Percentiles rank a stretch among this genome's conserved stretches.
These are phyloP conservation scores for Exophiala bonariae DNA, from an alignment of 2,329 filamentous ascomycete genomes.

Conservation along the genomic window DNA sequence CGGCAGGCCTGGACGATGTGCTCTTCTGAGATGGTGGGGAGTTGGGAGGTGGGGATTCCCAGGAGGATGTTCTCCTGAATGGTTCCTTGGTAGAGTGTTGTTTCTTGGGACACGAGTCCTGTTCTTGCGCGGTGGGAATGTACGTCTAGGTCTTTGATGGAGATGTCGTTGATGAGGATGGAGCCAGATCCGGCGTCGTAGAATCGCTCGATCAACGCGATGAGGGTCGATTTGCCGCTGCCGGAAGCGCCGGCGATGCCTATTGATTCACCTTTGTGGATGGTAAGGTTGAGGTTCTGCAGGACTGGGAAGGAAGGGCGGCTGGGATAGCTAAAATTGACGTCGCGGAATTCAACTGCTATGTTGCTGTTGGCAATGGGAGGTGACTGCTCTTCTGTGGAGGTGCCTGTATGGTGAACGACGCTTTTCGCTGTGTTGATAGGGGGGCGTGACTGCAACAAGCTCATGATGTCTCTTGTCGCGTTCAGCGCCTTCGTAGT, in stretches of 20 bases:
- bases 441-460: constrained; percentile 78
- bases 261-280: constrained; percentile 31
- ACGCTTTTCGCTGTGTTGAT: constrained; percentile 45
- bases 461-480: constrained; percentile 72
- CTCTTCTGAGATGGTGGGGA: constrained; percentile 67
- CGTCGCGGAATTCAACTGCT: constrained; percentile 77
- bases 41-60: constrained; percentile 62
- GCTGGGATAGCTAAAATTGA: constrained; percentile 90
- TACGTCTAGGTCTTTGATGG: constrained; percentile 76
- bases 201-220: constrained; percentile 87
- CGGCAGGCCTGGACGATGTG: constrained; percentile 74
- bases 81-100: constrained; percentile 86
- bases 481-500: constrained; percentile 89
- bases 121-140: constrained; percentile 80
- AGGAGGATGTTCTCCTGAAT: constrained; percentile 87
- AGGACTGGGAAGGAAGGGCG: constrained; percentile 87
- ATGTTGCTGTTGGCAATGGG: constrained; percentile 64
- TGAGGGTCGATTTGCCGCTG: constrained; percentile 90
- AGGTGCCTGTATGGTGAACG: too few relatives aligned
- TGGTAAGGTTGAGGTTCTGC: constrained; percentile 64
- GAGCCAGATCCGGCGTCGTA: constrained; percentile 81
- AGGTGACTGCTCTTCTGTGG: too few relatives aligned
- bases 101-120: constrained; percentile 88
- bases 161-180: constrained; percentile 76
- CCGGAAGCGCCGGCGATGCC: constrained; percentile 91